Percentiles rank a stretch among this genome's conserved stretches.
Evolutionary conservation across 2,329 filamentous ascomycete genomes (phyloP).

Genomic region (Pseudomassariella vexata): DNA sequence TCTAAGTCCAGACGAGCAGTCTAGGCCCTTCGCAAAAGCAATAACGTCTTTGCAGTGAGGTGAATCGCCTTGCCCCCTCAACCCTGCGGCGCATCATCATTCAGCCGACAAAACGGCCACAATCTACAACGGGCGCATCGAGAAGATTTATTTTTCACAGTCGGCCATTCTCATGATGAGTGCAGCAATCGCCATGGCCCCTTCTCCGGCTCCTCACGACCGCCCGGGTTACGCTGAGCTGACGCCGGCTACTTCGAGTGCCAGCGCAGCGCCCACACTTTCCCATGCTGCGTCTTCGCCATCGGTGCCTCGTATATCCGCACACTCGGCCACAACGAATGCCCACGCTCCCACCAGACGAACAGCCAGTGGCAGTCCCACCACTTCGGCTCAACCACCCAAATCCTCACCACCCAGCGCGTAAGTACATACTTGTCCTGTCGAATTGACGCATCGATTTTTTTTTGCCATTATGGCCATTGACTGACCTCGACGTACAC

Average conservation of each 20-base stretch:
- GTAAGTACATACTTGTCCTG: constrained; percentile 37
- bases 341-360: constrained; percentile 35
- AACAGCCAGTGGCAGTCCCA: constrained; percentile 51
- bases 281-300: constrained; percentile 33
- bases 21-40: no score
- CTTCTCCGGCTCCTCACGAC: constrained; percentile 62
- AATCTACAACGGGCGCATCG: constrained; percentile 16
- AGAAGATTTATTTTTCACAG: constrained; percentile 14
- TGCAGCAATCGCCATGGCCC: constrained; percentile 63
- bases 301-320: constrained; percentile 36
- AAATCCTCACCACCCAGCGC: constrained; percentile 55
- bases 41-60: no score
- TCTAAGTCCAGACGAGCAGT: no score
- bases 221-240: constrained; percentile 47
- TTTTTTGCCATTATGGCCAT: neutral
- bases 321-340: constrained; percentile 34
- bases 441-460: neutral
- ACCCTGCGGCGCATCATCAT: constrained; percentile 16
- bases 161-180: constrained; percentile 51
- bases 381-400: constrained; percentile 27
- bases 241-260: constrained; percentile 39
- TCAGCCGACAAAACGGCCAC: constrained; percentile 22
- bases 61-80: no score
- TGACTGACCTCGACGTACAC: constrained; percentile 21
- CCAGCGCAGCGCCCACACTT: constrained; percentile 20